Percentiles rank a stretch among this genome's conserved stretches.
phyloP scores from a whole-genome alignment of 176 grass and related monocot genomes.

The Carex myosuroides region DNA sequence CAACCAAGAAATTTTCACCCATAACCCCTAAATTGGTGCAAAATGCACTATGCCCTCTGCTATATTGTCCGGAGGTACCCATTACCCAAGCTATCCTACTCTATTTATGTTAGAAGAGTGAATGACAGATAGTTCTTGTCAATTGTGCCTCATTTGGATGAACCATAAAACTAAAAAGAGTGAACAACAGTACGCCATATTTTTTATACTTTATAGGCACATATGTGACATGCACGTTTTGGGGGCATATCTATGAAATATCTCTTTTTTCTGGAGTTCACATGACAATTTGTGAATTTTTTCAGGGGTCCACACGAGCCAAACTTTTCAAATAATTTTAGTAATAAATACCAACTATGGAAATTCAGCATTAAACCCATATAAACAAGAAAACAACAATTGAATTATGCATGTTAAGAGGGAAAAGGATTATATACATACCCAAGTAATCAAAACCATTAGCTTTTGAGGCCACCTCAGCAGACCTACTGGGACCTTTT shows the following conservation, averaged over 20 bases:
- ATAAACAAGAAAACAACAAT: not conserved
- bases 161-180: not conserved
- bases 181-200: not conserved
- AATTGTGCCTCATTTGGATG: not conserved
- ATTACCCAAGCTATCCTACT: not conserved
- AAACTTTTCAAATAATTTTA: not conserved
- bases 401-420: not conserved
- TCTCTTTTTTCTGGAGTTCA: not conserved
- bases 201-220: not conserved
- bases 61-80: not conserved
- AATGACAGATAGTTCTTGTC: not conserved
- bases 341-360: not conserved
- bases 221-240: not conserved
- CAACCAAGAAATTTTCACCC: not conserved
- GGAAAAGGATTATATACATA: constrained; percentile 17
- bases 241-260: not conserved
- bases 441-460: constrained; percentile 53
- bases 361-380: not conserved
- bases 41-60: not conserved
- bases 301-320: not conserved
- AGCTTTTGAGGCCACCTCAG: constrained; percentile 48
- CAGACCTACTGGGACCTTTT: constrained; percentile 45
- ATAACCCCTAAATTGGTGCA: not conserved
- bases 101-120: not conserved
- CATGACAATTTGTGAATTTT: not conserved